These are phyloP conservation scores for Didymella keratinophila DNA, from an alignment of 2,329 filamentous ascomycete genomes.

Conservation along the genomic window DNA sequence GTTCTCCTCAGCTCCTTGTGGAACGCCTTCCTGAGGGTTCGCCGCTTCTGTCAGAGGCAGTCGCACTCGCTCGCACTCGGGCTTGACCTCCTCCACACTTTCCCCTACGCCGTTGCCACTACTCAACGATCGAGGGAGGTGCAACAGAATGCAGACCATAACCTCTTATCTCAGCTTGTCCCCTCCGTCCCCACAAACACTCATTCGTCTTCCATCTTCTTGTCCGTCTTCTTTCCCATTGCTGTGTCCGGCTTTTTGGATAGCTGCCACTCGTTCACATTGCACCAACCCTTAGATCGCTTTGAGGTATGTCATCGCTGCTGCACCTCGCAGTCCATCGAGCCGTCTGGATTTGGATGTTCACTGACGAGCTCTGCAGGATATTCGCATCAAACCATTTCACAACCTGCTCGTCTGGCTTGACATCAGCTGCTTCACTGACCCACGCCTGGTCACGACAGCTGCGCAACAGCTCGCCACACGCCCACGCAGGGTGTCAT, in stretches of 20 bases:
- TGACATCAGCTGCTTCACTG: constrained; percentile 1
- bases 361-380: constrained; percentile 23
- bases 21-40: neutral
- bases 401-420: constrained; percentile 31
- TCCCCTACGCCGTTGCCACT: constrained; percentile 14
- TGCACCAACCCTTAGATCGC: constrained; percentile 37
- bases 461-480: neutral
- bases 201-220: constrained; percentile 51
- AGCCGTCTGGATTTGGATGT: neutral
- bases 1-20: neutral
- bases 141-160: constrained; percentile 36
- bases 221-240: constrained; percentile 50
- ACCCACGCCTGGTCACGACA: neutral
- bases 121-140: constrained; percentile 26
- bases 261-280: constrained; percentile 48
- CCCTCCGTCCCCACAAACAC: constrained; percentile 35
- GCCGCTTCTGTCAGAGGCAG: constrained; percentile 1
- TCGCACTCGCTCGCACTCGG: constrained; percentile 14
- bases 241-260: constrained; percentile 50
- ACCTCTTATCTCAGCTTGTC: constrained; percentile 24
- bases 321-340: neutral
- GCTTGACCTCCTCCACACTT: constrained; percentile 25
- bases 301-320: constrained; percentile 38
- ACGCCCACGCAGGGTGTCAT: constrained; percentile 8
- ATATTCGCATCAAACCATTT: constrained; percentile 52